Evolutionary conservation across 1,284 basidiomycete species (phyloP), one percentile per base, ranked within the genome.

Genomic region (Leucoagaricus sp.): DNA sequence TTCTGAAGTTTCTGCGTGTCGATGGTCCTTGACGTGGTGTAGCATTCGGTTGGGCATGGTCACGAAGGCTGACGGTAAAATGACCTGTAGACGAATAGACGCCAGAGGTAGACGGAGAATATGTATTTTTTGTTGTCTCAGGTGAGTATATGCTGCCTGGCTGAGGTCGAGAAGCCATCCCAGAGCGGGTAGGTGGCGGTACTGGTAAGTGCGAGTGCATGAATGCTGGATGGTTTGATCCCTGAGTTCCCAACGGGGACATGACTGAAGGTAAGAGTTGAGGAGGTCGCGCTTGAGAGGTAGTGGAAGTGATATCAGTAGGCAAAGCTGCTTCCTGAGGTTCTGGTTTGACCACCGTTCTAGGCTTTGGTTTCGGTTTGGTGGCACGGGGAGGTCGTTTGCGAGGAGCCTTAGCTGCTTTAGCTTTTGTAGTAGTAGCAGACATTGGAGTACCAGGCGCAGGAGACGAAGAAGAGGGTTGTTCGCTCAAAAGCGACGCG

Each of bases 391-490:
- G 26, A 25, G 42, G 41, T 15, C 19, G 25, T 25, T 36, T 31
- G 9, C 41, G 49, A 40, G 48, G 28, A 9, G 34, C 17, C 19
- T 33, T 55, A 12, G 17, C 26, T 25, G 34, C 25, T 38, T 48
- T 29, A 8, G 28, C 21, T 15, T 36, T 53, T 21, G 7, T 17
- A 15, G 13, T 45, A 9, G 33, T 15, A 26, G 21, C 1, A 19
- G n/a, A 25, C 31, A 29, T 7, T 21, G 46, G 34, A 15, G 31
- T 23, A 12, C 12, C 26, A 19, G 23, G n/a, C n/a, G 28, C 17
- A 8, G 10, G 42, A 46, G 48, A 40, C 17, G 52, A 33, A 31
- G 56, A 56, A 12, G 55, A 55, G 50, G 28, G 40, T 50, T 19
- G 41, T 44, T 28, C 26, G 58, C 60, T n/a, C n/a, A n/a, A n/a